Evolutionary conservation across 2,329 filamentous ascomycete species (phyloP).

Genomic region (Xylariaceae sp.): DNA sequence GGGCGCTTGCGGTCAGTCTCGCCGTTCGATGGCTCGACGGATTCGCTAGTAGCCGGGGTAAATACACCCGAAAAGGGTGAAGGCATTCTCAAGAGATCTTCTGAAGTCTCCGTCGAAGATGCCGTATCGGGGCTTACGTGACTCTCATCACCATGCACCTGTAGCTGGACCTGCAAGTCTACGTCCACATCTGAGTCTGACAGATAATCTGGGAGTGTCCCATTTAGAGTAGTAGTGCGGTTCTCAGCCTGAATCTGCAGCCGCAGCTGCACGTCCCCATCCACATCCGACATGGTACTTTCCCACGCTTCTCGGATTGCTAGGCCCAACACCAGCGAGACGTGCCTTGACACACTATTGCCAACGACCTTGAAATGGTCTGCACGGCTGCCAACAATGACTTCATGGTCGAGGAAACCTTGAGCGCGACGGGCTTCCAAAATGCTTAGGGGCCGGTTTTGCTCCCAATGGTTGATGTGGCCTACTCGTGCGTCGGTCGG

Average conservation of each 20-base stretch:
- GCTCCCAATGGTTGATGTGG: conserved; percentile 58
- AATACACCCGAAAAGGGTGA: conserved; percentile 4
- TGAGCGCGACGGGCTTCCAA: conserved; percentile 67
- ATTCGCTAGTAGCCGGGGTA: conserved; percentile 26
- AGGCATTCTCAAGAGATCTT: conserved; percentile 2
- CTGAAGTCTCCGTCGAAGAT: conserved; percentile 2
- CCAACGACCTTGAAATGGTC: conserved; percentile 66
- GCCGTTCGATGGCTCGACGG: conserved; percentile 12
- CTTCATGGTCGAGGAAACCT: conserved; percentile 65
- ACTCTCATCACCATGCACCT: background rate
- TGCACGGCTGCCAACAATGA: conserved; percentile 54
- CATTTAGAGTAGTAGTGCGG: background rate
- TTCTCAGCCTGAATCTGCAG: background rate
- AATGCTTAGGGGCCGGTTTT: conserved; percentile 58
- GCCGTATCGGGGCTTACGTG: background rate
- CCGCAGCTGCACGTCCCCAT: background rate
- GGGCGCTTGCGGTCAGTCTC: conserved; percentile 20
- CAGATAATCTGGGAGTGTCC: background rate
- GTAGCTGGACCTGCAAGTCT: background rate
- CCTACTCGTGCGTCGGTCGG: conserved; percentile 55
- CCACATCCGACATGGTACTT: conserved; percentile 33
- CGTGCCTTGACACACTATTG: conserved; percentile 69
- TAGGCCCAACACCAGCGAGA: conserved; percentile 63
- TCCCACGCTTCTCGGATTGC: conserved; percentile 57
- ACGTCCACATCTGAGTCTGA: background rate